Percentiles rank a stretch among this genome's conserved stretches.
These are phyloP conservation scores for Chalara sp. DNA, from an alignment of 2,329 filamentous ascomycete species.

Conservation along the genomic window DNA sequence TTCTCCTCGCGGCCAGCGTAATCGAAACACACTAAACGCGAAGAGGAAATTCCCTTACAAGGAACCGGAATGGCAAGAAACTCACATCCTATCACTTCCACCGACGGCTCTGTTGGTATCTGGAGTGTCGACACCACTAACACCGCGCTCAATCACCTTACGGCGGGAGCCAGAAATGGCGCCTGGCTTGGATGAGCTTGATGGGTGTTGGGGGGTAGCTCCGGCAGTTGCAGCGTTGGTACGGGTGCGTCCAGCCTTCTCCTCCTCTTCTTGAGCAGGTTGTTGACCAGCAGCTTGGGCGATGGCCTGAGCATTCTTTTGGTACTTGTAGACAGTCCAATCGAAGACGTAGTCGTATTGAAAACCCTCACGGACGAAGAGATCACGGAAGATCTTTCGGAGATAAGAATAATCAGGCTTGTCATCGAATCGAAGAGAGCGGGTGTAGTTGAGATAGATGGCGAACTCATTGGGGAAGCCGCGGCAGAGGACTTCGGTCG, in stretches of 20 bases:
- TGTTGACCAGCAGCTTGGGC: conserved; percentile 69
- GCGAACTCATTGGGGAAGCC: conserved; percentile 99
- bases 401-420: conserved; percentile 99
- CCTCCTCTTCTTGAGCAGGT: conserved; percentile 63
- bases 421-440: conserved; percentile 97
- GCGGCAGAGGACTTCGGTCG: conserved; percentile 96
- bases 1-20: conserved; percentile 69
- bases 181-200: conserved; percentile 61
- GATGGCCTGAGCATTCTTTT: conserved; percentile 97
- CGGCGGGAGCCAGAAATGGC: conserved; percentile 71
- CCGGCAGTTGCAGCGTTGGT: conserved; percentile 58
- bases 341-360: conserved; percentile 99
- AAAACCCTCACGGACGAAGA: conserved; percentile 98
- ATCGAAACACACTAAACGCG: conserved; percentile 72
- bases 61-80: conserved; percentile 50
- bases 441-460: conserved; percentile 99
- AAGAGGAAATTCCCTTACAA: conserved; percentile 85
- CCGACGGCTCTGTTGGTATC: conserved; percentile 70
- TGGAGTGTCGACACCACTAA: conserved; percentile 53
- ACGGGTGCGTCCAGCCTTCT: conserved; percentile 65
- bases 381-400: conserved; percentile 99
- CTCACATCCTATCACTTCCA: conserved; percentile 94
- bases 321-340: conserved; percentile 99
- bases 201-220: conserved; percentile 41
- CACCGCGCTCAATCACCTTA: conserved; percentile 71